A percentile compares a stretch with the other conserved stretches of the same genome.
Conservation (phyloP, 75 land plant genomes). For the Pinus albicaulis region DNA sequence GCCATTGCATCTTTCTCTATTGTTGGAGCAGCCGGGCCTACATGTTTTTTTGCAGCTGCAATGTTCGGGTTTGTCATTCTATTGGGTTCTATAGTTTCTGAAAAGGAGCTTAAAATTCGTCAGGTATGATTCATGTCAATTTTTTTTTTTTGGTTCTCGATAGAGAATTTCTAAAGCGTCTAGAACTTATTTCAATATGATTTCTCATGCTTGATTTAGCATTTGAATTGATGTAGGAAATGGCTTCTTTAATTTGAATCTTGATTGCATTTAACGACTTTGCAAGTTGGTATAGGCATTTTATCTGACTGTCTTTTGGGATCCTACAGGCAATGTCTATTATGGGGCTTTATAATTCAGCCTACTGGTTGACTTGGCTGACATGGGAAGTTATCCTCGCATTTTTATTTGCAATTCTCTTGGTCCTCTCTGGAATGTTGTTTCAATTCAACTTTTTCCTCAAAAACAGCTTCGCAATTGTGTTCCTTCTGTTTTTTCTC, state of each 20-base stretch:
- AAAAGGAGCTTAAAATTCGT: conserved; percentile 92
- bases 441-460: conserved; percentile 89
- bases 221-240: too few species aligned
- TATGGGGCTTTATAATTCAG: conserved; percentile 95
- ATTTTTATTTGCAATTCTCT: conserved; percentile 67
- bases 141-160: too few species aligned
- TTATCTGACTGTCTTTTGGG: background rate
- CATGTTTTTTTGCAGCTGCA: conserved; percentile 82
- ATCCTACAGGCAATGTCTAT: conserved; percentile 84
- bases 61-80: conserved; percentile 96
- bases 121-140: conserved; percentile 50
- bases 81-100: conserved; percentile 63
- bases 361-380: conserved; percentile 94
- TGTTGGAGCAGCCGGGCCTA: conserved; percentile 58
- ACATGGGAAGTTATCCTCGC: conserved; percentile 72
- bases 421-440: conserved; percentile 91
- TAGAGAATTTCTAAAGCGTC: too few species aligned
- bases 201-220: too few species aligned
- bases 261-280: background rate
- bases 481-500: conserved; percentile 88
- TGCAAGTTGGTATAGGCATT: background rate
- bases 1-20: conserved; percentile 47
- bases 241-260: too few species aligned
- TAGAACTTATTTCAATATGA: too few species aligned
- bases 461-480: conserved; percentile 72